These are phyloP conservation scores for Beauveria rudraprayagi DNA, from an alignment of 2,329 filamentous ascomycete genomes.

Conservation along the genomic window DNA sequence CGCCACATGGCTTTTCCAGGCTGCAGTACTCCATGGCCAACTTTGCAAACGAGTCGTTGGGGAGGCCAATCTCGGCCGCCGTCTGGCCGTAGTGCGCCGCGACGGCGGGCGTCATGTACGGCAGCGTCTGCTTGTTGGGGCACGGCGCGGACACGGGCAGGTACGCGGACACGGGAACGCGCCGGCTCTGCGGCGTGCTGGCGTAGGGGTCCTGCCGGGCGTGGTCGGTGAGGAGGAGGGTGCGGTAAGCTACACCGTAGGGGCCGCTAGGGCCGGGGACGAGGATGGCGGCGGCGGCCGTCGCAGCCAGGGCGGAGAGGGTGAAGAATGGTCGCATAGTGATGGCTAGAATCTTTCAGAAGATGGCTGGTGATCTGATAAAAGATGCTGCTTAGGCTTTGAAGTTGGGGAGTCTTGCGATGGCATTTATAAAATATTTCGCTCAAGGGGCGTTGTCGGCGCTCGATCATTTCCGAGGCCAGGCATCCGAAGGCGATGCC, in stretches of 20 bases:
- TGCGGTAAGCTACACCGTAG: conserved; percentile 21
- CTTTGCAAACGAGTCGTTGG: conserved; percentile 22
- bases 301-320: conserved; percentile 14
- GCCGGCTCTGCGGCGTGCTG: conserved; percentile 17
- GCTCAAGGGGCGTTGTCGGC: too few relatives aligned
- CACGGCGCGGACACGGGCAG: conserved; percentile 14
- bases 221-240: conserved; percentile 22
- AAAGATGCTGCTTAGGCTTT: neutral
- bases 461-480: neutral
- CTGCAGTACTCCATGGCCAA: conserved; percentile 22
- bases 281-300: conserved; percentile 19
- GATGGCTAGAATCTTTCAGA: neutral
- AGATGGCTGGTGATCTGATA: neutral
- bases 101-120: conserved; percentile 28
- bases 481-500: neutral
- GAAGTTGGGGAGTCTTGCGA: neutral
- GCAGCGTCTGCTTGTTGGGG: conserved; percentile 1
- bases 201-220: conserved; percentile 25
- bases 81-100: conserved; percentile 22
- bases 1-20: conserved; percentile 8
- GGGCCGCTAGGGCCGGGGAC: conserved; percentile 23
- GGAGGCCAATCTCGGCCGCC: conserved; percentile 21
- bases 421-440: too few relatives aligned
- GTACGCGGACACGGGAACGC: conserved; percentile 15
- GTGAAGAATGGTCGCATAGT: conserved; percentile 18